Conservation (phyloP, 768 basidiomycete species). For the Harrya chromipes region DNA sequence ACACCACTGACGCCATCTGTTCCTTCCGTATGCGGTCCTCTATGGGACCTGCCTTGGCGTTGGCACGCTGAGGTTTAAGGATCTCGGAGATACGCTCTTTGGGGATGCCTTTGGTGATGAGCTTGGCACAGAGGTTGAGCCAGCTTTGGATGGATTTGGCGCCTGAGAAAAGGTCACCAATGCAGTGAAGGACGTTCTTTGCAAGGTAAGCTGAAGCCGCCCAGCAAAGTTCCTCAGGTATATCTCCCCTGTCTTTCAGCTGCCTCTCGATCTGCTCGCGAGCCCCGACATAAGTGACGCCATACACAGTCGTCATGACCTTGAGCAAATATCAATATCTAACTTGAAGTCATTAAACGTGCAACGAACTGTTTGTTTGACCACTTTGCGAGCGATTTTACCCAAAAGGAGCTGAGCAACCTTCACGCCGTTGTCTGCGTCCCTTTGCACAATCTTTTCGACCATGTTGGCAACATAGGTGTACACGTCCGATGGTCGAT, state of each 20-base stretch:
- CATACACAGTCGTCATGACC: constrained; percentile 99
- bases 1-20: constrained; percentile 93
- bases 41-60: constrained; percentile 19
- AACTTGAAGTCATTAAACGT: not conserved
- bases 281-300: constrained; percentile 94
- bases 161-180: constrained; percentile 91
- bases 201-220: constrained; percentile 75
- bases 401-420: constrained; percentile 64
- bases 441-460: constrained; percentile 58
- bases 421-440: constrained; percentile 48
- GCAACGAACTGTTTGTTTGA: constrained; percentile 87
- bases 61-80: constrained; percentile 17
- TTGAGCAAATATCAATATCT: constrained; percentile 22
- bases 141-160: constrained; percentile 90
- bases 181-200: constrained; percentile 70
- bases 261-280: constrained; percentile 93
- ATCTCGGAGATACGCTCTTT: constrained; percentile 56
- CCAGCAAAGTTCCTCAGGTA: constrained; percentile 75
- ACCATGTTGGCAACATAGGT: constrained; percentile 88
- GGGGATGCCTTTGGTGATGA: constrained; percentile 87
- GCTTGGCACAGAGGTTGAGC: constrained; percentile 78
- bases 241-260: constrained; percentile 69
- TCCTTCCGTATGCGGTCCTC: constrained; percentile 62
- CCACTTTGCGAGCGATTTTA: constrained; percentile 87
- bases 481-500: constrained; percentile 93